Conservation (phyloP, 1,284 basidiomycete species). For the Vanrija sp. region DNA sequence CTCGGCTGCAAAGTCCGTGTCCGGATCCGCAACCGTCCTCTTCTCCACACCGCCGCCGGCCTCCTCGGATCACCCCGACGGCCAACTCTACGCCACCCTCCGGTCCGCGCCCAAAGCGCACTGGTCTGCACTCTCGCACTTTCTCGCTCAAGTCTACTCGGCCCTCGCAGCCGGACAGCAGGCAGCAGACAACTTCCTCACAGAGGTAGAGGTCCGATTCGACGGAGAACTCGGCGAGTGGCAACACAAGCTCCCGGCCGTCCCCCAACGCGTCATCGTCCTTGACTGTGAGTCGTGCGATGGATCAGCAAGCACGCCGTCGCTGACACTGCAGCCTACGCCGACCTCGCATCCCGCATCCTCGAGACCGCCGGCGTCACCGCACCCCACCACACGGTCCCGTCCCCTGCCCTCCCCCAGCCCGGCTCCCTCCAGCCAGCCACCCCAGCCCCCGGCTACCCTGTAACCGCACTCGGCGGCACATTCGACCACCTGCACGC, state of each 20-base stretch:
- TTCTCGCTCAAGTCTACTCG: slow-evolving; percentile 44
- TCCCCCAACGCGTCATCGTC: slow-evolving; percentile 10
- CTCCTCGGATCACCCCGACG: background rate
- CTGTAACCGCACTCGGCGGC: slow-evolving; percentile 57
- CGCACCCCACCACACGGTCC: background rate
- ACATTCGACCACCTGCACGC: slow-evolving; percentile 98
- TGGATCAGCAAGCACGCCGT: background rate
- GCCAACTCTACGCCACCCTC: slow-evolving; percentile 29
- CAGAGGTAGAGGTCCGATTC: slow-evolving; percentile 45
- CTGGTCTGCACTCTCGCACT: slow-evolving; percentile 38
- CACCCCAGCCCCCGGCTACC: slow-evolving; percentile 13
- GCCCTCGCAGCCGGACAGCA: slow-evolving; percentile 39
- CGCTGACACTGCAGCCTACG: background rate
- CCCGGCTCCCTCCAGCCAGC: background rate
- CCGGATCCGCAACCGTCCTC: slow-evolving; percentile 21
- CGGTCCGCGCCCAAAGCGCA: slow-evolving; percentile 16
- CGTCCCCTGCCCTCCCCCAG: background rate
- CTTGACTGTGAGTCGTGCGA: slow-evolving; percentile 16
- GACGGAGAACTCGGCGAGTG: slow-evolving; percentile 32
- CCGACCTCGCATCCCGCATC: slow-evolving; percentile 5
- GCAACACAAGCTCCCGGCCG: slow-evolving; percentile 17
- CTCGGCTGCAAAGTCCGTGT: slow-evolving; percentile 17
- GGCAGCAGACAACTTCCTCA: slow-evolving; percentile 31
- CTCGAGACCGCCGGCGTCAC: background rate
- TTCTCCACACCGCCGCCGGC: slow-evolving; percentile 32